Percentiles rank a stretch among this genome's conserved stretches.
phyloP scores from a whole-genome alignment of 179 eudicot species.

The Pouteria campechiana region DNA sequence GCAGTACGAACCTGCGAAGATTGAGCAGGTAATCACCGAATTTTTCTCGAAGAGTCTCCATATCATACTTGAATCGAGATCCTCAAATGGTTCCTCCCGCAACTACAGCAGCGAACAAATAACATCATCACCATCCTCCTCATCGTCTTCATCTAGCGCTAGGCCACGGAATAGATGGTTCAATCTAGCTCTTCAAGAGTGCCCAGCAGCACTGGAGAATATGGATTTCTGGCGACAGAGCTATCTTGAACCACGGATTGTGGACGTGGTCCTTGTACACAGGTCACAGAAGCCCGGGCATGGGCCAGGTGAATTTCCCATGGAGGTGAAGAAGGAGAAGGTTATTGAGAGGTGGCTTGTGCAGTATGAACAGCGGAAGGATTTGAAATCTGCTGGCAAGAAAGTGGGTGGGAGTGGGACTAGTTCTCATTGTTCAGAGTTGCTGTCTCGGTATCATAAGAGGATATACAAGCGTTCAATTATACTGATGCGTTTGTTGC shows the following conservation, averaged over 20 bases:
- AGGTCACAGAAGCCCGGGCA: constrained; percentile 18
- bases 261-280: constrained; percentile 67
- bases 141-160: constrained; percentile 16
- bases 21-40: constrained; percentile 78
- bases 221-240: constrained; percentile 71
- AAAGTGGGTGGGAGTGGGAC: constrained; percentile 36
- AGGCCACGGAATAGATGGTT: constrained; percentile 86
- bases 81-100: constrained; percentile 76
- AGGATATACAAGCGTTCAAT: constrained; percentile 82
- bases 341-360: constrained; percentile 92
- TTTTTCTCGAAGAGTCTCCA: constrained; percentile 82
- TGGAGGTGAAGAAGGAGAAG: constrained; percentile 46
- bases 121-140: constrained; percentile 24
- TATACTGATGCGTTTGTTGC: constrained; percentile 68
- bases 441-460: constrained; percentile 52
- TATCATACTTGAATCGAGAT: constrained; percentile 69
- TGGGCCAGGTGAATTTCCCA: constrained; percentile 6
- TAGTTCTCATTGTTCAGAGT: too few species aligned
- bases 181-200: constrained; percentile 71
- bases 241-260: constrained; percentile 85
- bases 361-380: constrained; percentile 77
- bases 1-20: constrained; percentile 53
- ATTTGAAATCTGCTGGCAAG: constrained; percentile 23
- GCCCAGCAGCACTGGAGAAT: constrained; percentile 77
- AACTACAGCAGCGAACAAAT: too few species aligned